phyloP scores from a whole-genome alignment of 2,329 filamentous ascomycete species.

The Aspergillus neoniger region DNA sequence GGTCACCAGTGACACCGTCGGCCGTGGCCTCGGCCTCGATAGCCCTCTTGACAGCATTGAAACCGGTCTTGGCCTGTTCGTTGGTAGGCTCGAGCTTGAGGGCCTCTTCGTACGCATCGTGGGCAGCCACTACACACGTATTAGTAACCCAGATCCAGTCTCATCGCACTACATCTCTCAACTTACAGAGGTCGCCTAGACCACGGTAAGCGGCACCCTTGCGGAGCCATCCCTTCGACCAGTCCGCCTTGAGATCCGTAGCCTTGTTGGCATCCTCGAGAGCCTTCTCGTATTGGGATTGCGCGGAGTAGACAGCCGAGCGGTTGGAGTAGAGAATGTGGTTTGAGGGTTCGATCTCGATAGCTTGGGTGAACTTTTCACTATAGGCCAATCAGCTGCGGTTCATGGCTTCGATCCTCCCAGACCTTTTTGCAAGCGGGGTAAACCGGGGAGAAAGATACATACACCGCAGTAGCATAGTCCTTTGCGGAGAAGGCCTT shows the following conservation, averaged over 20 bases:
- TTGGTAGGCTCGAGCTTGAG: constrained; percentile 90
- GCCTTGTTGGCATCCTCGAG: constrained; percentile 90
- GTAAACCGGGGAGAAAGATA: constrained; percentile 47
- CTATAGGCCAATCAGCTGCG: constrained; percentile 49
- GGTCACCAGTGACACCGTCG: constrained; percentile 65
- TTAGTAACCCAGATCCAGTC: constrained; percentile 11
- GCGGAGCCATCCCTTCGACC: constrained; percentile 93
- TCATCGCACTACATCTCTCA: neutral
- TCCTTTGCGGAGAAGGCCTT: constrained; percentile 98
- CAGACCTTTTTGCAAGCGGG: constrained; percentile 18
- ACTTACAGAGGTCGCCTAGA: constrained; percentile 71
- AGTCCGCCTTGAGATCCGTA: constrained; percentile 92
- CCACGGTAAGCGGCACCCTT: constrained; percentile 92
- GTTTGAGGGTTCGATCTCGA: constrained; percentile 81
- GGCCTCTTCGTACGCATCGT: constrained; percentile 92
- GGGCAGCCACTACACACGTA: constrained; percentile 63
- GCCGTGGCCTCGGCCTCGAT: constrained; percentile 74
- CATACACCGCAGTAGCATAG: constrained; percentile 92
- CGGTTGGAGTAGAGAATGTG: constrained; percentile 98
- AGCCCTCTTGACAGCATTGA: constrained; percentile 81
- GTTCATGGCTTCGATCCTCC: neutral
- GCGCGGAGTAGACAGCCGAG: constrained; percentile 82
- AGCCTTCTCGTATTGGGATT: constrained; percentile 82
- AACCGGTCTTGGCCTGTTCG: constrained; percentile 85
- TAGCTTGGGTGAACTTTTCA: constrained; percentile 92